Evolutionary conservation across 192 early-diverging fungal species (phyloP), one percentile per base, ranked within the genome.

Genomic region (Hyaloraphidium curvatum): DNA sequence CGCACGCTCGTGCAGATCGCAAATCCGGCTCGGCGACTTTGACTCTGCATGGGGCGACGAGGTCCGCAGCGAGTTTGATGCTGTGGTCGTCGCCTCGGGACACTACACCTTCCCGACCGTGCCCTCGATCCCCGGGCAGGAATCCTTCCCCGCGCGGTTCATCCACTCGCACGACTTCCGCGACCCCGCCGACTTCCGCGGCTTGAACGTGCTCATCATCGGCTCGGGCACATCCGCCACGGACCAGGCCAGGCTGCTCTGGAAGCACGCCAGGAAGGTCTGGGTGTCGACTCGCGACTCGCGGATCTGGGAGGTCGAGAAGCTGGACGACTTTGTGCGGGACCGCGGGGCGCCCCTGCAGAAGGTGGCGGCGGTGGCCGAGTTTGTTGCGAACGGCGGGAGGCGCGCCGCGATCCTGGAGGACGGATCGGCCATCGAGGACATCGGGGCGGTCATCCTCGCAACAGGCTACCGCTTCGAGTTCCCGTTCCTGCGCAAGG

Each of bases 381-480:
- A 19, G 43, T 48, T 48, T 25, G 25, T 19, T 5, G 35, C 11
- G 11, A 25, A 48, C n/a, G n/a, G n/a, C n/a, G n/a, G n/a, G n/a
- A n/a, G n/a, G 25, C 23, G 7, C 4, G 43, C 5, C 7, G 43
- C 23, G 7, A 25, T 22, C 17, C 19, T 48, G 7, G 43, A 48
- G 23, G 43, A 48, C 25, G 43, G 43, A 7, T 13, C 35, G 11
- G 17, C 17, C 17, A 37, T 37, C 35, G 17, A 37, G 17, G 35
- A 37, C 35, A 37, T 37, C 35, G 35, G 11, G 17, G 30, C 29
- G 7, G 61, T 85, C 19, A 62, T 85, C 0, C 75, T 69, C 41
- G 81, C 76, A 22, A 85, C 83, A 0, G 83, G 83, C 0, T 85
- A 80, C 54, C 52, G 70, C 0, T 78, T 69, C 29, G 59, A 59